Conservation (phyloP, 177 flowering plant genomes). For the Telopea speciosissima region DNA sequence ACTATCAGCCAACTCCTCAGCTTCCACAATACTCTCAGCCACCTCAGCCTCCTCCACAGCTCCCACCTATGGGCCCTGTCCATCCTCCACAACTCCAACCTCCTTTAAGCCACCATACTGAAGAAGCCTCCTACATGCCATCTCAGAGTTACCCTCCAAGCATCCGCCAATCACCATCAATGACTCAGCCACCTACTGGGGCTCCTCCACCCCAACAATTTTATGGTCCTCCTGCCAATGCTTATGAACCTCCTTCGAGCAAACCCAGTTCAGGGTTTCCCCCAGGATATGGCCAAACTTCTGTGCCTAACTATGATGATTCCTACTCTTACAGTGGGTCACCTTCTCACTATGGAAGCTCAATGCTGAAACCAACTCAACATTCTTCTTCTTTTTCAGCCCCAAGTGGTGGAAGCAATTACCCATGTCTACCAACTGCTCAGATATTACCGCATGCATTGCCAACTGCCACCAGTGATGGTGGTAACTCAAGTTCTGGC, state of each 20-base stretch:
- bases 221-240: conserved; percentile 38
- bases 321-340: conserved; percentile 51
- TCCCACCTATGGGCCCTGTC: conserved; percentile 21
- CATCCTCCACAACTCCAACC: conserved; percentile 40
- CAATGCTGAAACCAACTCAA: conserved; percentile 43
- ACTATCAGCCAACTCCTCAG: conserved; percentile 38
- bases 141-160: conserved; percentile 48
- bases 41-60: conserved; percentile 32
- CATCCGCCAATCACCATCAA: conserved; percentile 34
- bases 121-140: conserved; percentile 47
- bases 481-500: conserved; percentile 48
- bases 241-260: conserved; percentile 56
- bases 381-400: conserved; percentile 28
- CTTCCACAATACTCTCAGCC: conserved; percentile 42
- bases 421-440: conserved; percentile 86
- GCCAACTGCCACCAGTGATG: conserved; percentile 54
- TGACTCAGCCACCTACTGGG: conserved; percentile 34
- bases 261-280: conserved; percentile 53
- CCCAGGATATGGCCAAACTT: conserved; percentile 38
- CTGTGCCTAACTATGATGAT: conserved; percentile 43
- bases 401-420: conserved; percentile 49
- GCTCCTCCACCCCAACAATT: conserved; percentile 45
- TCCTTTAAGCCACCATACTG: conserved; percentile 43
- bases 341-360: conserved; percentile 43
- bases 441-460: conserved; percentile 66